Base-by-base conservation (phyloP, 2,329 filamentous ascomycete species). In the Metarhizium anisopliae region DNA sequence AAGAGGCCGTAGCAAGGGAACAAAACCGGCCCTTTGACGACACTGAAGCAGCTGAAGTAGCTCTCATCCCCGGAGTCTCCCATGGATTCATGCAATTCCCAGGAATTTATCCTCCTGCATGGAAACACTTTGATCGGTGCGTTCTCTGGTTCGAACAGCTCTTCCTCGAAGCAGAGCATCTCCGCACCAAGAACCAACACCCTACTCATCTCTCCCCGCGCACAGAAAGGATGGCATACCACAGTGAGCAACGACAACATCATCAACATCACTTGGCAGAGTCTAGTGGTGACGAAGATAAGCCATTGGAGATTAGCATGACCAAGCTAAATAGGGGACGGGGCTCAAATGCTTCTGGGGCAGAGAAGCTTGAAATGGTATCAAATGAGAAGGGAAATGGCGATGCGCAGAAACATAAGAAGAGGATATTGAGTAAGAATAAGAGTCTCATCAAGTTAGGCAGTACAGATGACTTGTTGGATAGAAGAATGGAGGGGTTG, bases 51-150 rank as follows among this genome's bases (percentile, higher is more conserved):
- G 36, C 81, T 8, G 90, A 96, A 65, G 89, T 96, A 1, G 82
- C 85, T 18, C 76, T 97, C 29, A 85, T 99, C 4, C 91, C 92
- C 0, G 92, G 93, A 0, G 90, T 96, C 51, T 91, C 86, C 4
- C 94, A 99, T 65, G 94, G 94, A 1, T 99, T 99, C 70, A 73
- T 96, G 63, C 92, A 96, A 67, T 96, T 99, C 66, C 90, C 90
- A 0, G 79, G 83, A 1, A 77, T 96, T 3, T 99, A 95, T 63
- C 91, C 91, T 0, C 90, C 94, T 8, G 92, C 89, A 1, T 95
- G 91, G 89, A 87, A 86, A 64, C 86, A 95, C 66, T 89, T 97
- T 63, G 83, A 87, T 60, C 82, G 87, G 38, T 89, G 88, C 59
- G 86, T 84, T 0, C 74, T 78, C 16, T 97, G 93, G 93, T 91